Base-by-base conservation (phyloP, 176 grass and related monocot genomes). In the Poa annua region DNA sequence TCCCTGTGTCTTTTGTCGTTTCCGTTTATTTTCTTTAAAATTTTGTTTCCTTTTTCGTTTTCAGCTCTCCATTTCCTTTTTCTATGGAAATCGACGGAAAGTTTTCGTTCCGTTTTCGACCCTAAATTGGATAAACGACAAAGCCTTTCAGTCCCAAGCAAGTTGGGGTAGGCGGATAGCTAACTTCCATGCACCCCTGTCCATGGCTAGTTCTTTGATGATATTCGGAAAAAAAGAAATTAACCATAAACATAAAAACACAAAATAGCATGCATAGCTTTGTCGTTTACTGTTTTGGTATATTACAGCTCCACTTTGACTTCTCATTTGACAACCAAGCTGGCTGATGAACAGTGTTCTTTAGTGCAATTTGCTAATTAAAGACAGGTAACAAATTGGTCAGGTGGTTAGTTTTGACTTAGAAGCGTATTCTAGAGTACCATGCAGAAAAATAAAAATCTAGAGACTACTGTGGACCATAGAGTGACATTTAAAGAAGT, bases 251-350 rank as follows among this genome's bases (percentile, higher is more conserved):
- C 54, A 61, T 19, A 35, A 81, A 74, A 49, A 3, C 12, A 20
- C 16, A 2, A 81, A 81, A 36, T 33, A 59, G 52, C 16, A 29
- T 36, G 44, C 17, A 72, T 12, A 45, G 0, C 14, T 26, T 81
- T 81, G 15, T 20, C 11, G 9, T 72, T 71, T 33, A 34, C 39
- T 60, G 36, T 59, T 81, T 81, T 33, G 24, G 65, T 71, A 61
- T 6, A 71, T 71, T 67, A 32, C 2, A 32, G 32, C 13, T 63
- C 20, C 55, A 6, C 12, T 61, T 83, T 59, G 55, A 83, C 55
- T 55, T 81, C 50, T 70, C 4, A 41, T 41, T 70, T 78, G 56
- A 69, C 33, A 69, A n/a, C 38, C 48, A 50, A 50, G 48, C 48
- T 50, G 51, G 11, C 10, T 62, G 17, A 33, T 36, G n/a, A 25